Conservation (phyloP, 306 rosid genomes). For the Abrus precatorius region DNA sequence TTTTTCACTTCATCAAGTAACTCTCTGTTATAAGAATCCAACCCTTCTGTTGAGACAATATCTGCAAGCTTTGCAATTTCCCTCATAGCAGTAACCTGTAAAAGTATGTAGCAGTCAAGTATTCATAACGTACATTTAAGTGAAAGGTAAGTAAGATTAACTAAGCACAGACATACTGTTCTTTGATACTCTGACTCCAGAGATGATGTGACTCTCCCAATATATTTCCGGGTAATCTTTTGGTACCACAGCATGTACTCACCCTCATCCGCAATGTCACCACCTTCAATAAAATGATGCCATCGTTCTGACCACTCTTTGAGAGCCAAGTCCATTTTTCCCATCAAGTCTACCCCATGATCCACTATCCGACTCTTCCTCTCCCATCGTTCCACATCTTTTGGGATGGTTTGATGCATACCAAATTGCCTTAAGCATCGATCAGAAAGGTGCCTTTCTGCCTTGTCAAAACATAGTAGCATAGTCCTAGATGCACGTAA, state of each 20-base stretch:
- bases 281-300: conserved; percentile 53
- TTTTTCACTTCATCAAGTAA: conserved; percentile 69
- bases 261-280: conserved; percentile 52
- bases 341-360: conserved; percentile 69
- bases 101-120: conserved; percentile 8
- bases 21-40: conserved; percentile 67
- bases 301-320: conserved; percentile 74
- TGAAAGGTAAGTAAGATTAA: conserved; percentile 13
- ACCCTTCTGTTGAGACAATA: conserved; percentile 64
- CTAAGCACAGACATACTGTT: conserved; percentile 57
- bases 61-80: conserved; percentile 76
- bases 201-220: conserved; percentile 76
- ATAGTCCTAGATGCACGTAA: conserved; percentile 74
- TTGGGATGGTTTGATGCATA: conserved; percentile 78
- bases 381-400: conserved; percentile 74
- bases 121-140: conserved; percentile 20
- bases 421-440: conserved; percentile 84
- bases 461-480: conserved; percentile 84
- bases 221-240: conserved; percentile 70
- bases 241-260: conserved; percentile 74
- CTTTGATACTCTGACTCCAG: conserved; percentile 85
- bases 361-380: conserved; percentile 71
- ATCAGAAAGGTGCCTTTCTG: conserved; percentile 79
- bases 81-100: conserved; percentile 73
- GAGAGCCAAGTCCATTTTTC: conserved; percentile 62